Evolutionary conservation across 306 rosid genomes (phyloP).

Genomic region (Rosa multiflora): DNA sequence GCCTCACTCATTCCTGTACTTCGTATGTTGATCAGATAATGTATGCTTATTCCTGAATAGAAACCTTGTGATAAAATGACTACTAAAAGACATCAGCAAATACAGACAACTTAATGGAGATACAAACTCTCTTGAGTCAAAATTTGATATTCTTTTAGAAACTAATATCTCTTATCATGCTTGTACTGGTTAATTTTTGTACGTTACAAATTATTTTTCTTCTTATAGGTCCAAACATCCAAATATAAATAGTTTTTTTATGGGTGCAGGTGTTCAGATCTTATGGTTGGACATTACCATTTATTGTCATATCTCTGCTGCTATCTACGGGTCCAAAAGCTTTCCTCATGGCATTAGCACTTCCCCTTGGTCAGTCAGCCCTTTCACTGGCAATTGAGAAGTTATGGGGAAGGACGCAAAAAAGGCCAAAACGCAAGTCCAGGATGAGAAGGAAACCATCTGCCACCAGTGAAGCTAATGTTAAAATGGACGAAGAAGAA

Average conservation of each 20-base stretch:
- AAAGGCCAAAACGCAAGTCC: slow-evolving; percentile 55
- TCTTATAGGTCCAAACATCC: slow-evolving; percentile 19
- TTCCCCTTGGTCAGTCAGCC: slow-evolving; percentile 82
- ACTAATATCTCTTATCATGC: background rate
- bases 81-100: background rate
- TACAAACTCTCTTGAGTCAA: background rate
- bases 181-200: slow-evolving; percentile 1
- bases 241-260: slow-evolving; percentile 21
- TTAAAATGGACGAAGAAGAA: slow-evolving; percentile 35
- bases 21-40: background rate
- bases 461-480: slow-evolving; percentile 26
- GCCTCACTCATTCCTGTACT: background rate
- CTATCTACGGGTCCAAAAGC: slow-evolving; percentile 76
- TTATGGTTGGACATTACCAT: slow-evolving; percentile 84
- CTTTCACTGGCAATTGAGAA: slow-evolving; percentile 73
- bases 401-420: slow-evolving; percentile 56
- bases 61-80: background rate
- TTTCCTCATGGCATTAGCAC: slow-evolving; percentile 87
- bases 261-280: slow-evolving; percentile 71
- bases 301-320: slow-evolving; percentile 56
- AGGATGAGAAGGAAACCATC: slow-evolving; percentile 48
- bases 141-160: background rate
- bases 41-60: background rate
- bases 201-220: background rate
- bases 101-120: background rate